Percentiles rank a stretch among this genome's conserved stretches.
These are phyloP conservation scores for Eucalyptus melliodora DNA, from an alignment of 345 rosid species.

Conservation along the genomic window DNA sequence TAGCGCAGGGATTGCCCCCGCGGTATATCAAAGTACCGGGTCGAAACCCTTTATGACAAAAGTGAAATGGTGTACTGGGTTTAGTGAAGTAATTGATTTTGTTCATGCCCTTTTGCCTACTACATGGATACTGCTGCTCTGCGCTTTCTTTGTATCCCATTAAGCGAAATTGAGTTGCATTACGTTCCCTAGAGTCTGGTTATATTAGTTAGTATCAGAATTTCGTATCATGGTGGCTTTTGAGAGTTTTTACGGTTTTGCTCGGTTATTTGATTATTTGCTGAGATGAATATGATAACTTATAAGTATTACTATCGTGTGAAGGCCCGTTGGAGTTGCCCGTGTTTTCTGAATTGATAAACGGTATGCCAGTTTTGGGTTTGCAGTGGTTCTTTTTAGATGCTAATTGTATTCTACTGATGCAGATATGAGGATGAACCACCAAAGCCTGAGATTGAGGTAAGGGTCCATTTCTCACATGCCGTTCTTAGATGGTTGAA, in stretches of 20 bases:
- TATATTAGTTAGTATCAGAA: not conserved
- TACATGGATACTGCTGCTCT: not conserved
- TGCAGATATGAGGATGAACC: constrained; percentile 90
- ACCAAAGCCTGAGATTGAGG: constrained; percentile 77
- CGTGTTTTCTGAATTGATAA: not conserved
- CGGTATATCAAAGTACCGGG: not conserved
- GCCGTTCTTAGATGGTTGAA: not conserved
- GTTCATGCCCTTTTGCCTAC: not conserved
- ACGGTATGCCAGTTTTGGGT: not conserved
- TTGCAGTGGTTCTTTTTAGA: not conserved
- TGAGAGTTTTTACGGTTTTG: not conserved
- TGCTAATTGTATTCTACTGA: not conserved
- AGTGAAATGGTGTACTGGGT: not conserved
- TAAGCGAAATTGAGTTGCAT: not conserved
- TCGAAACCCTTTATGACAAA: not conserved
- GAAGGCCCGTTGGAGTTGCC: not conserved
- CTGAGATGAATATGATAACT: not conserved
- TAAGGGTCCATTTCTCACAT: not conserved
- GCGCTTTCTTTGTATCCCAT: not conserved
- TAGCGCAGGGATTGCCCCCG: not conserved
- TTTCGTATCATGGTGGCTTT: not conserved
- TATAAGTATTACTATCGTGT: not conserved
- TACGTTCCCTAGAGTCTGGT: not conserved
- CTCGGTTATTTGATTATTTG: not conserved
- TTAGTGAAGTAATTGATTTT: not conserved